Evolutionary conservation across 345 rosid genomes (phyloP), one percentile per base, ranked within the genome.

Genomic region (Acer saccharum): DNA sequence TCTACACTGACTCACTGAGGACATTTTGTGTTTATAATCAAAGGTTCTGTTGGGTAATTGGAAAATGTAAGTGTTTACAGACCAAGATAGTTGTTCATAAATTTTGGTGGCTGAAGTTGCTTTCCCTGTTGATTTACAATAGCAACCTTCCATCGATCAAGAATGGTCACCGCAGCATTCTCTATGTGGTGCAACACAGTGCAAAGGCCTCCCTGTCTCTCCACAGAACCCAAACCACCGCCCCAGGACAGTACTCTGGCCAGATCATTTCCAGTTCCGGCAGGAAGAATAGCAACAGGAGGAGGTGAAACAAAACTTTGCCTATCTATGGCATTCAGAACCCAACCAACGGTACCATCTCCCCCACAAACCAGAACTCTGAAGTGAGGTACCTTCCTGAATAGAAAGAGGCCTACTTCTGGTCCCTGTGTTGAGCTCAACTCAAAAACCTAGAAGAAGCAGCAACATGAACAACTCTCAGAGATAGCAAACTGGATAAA

Each of bases 241-340:
- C 96, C 97, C 97, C 97, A 94, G 43, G 88, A 87, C 70, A 94
- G 85, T 68, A 92, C 94, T 80, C 96, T 91, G 75, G 98, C 92
- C 68, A 94, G 87, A 88, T 94, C 98, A 89, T 94, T 94, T 82
- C 98, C 98, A n/a, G 96, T 94, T 81, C 98, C 98, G 72, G 97
- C 94, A 64, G 98, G 96, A 41, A 94, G 92, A 81, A 92, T 90
- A 74, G 98, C 97, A 68, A 94, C 93, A 17, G 98, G 96, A 76
- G 98, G 97, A 81, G 98, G 97, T 79, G 98, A 94, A 71, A 89
- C 91, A 86, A 88, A 94, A 82, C 87, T 91, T 72, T 89, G 94
- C 76, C 88, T 94, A 76, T 94, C 98, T 83, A 94, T 91, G 66
- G 94, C 92, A 85, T 92, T 76, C 52, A 92, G 84, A 80, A 94